Evolutionary conservation across 352 stramenopile species (phyloP).

Genomic region (Phytophthora ohioensis): DNA sequence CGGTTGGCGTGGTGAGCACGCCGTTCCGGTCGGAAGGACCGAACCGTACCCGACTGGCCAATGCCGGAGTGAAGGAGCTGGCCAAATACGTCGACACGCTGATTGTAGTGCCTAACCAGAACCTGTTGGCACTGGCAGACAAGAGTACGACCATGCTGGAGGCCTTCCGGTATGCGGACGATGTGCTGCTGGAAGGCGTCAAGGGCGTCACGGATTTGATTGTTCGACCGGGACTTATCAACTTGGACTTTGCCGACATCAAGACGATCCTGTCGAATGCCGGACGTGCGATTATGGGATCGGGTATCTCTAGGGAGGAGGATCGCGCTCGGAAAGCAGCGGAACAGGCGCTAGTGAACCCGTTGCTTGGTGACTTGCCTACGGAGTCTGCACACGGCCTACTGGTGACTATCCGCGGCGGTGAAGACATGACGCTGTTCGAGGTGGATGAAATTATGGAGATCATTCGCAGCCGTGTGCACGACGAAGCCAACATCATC

Average conservation of each 20-base stretch:
- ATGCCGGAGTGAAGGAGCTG: constrained; percentile 93
- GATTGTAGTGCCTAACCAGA: constrained; percentile 98
- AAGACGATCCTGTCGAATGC: constrained; percentile 95
- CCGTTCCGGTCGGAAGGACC: constrained; percentile 96
- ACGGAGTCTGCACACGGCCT: constrained; percentile 94
- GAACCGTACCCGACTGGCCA: constrained; percentile 94
- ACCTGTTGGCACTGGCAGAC: constrained; percentile 93
- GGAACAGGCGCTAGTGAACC: constrained; percentile 95
- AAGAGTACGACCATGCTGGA: constrained; percentile 94
- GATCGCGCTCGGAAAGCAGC: constrained; percentile 91
- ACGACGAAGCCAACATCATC: constrained; percentile 90
- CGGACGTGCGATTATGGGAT: constrained; percentile 96
- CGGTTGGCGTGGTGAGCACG: constrained; percentile 96
- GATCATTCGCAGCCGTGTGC: constrained; percentile 81
- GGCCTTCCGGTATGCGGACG: constrained; percentile 95
- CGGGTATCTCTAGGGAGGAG: constrained; percentile 79
- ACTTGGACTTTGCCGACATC: constrained; percentile 98
- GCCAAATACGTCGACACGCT: constrained; percentile 95
- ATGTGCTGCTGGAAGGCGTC: constrained; percentile 95
- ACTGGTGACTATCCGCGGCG: constrained; percentile 96
- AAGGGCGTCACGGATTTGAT: constrained; percentile 97
- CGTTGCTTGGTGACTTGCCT: constrained; percentile 93
- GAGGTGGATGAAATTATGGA: constrained; percentile 93
- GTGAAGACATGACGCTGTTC: constrained; percentile 93
- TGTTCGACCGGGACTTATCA: constrained; percentile 96